Base-by-base conservation (phyloP, 2,329 filamentous ascomycete species). In the Ceratocystis destructans region DNA sequence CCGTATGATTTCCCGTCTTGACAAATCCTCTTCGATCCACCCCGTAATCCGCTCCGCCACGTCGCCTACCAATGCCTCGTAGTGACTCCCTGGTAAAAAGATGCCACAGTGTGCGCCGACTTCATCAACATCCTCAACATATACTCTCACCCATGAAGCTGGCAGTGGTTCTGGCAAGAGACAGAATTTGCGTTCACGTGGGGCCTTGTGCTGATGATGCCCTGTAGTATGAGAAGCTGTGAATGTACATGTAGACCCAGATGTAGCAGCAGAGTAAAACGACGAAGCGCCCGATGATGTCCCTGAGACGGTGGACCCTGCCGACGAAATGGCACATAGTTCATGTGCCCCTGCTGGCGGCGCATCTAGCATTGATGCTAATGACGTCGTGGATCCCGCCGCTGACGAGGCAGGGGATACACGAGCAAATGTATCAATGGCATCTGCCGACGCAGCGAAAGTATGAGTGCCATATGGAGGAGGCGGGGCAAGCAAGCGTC, bases 91-190 rank as follows among this genome's bases (percentile, higher is more conserved):
- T 12, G 84, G 76, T 57, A 89, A 83, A 76, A 96, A 96, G 64
- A 96, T 77, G 0, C 88, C 87, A 69, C 89, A 93, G 73, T 96
- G 91, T 8, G 91, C 92, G 5, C 84, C 86, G 0, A 96, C 88
- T 74, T 96, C 89, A 72, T 96, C 91, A 68, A 94, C 85, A 64
- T 85, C 86, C 67, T 87, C 82, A 88, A 96, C 94, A 71, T 85
- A 86, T 2, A 96, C 82, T 57, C 86, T 80, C 0, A 91, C 78
- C 91, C 92, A 96, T 17, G 86, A 83, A 3, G 82, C 77, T 55
- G 79, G 77, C 10, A 74, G 76, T 66, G 78, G 79, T 22, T 78
- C 75, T 0, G 88, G 90, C 2, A 93, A 76, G 70, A 86, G 84
- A 76, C 90, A 94, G 74, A 96, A 96, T 72, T 89, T 93, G 67